Percentiles rank a stretch among this genome's conserved stretches.
phyloP scores from a whole-genome alignment of 2,329 filamentous ascomycete species.

The Helminthosporium solani region DNA sequence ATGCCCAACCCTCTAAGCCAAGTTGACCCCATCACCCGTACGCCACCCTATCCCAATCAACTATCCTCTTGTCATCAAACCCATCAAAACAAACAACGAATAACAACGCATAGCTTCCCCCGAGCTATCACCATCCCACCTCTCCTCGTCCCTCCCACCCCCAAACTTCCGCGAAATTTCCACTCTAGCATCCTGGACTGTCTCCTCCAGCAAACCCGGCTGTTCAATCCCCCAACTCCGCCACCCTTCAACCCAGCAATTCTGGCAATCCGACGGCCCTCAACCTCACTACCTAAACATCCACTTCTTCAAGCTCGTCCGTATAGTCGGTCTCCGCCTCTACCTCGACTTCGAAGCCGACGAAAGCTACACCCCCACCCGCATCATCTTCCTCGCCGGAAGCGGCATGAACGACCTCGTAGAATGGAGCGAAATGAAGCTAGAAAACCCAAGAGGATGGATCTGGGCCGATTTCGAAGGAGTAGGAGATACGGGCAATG shows the following conservation, averaged over 20 bases:
- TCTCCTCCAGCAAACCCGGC: conserved; percentile 78
- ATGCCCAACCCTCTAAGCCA: not conserved
- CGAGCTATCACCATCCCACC: not conserved
- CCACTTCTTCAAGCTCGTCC: conserved; percentile 81
- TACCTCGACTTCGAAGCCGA: conserved; percentile 90
- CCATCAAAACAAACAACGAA: not conserved
- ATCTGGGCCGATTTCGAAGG: conserved; percentile 74
- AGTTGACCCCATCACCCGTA: not conserved
- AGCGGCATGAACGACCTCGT: conserved; percentile 90
- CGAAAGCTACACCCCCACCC: conserved; percentile 94
- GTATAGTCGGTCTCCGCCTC: conserved; percentile 75
- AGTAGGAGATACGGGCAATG: conserved; percentile 51
- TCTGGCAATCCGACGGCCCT: conserved; percentile 85
- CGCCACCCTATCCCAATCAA: not conserved
- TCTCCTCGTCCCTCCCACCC: conserved; percentile 34
- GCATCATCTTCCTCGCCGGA: conserved; percentile 84
- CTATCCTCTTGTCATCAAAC: not conserved
- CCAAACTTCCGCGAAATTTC: conserved; percentile 74
- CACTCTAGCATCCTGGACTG: conserved; percentile 79
- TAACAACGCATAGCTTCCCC: not conserved
- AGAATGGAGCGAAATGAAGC: conserved; percentile 78
- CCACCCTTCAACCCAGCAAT: conserved; percentile 69
- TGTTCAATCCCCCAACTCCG: conserved; percentile 76
- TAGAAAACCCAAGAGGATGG: conserved; percentile 83
- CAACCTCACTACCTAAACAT: conserved; percentile 81